Evolutionary conservation across 164 flowering plant genomes (phyloP).

Genomic region (Hamamelis virginiana): DNA sequence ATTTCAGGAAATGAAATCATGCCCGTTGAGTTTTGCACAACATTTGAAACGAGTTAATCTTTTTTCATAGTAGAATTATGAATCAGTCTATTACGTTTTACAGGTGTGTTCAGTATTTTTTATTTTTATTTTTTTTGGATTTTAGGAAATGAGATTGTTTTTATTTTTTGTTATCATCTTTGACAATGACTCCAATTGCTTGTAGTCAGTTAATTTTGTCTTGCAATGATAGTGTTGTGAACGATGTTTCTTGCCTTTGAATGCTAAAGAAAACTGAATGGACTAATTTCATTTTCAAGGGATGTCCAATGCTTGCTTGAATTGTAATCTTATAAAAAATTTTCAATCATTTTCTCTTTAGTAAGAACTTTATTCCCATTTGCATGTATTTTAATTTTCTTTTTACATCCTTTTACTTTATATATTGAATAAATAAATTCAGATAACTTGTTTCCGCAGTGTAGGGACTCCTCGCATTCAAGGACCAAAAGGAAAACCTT

Average conservation of each 20-base stretch:
- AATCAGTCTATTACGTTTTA: not conserved
- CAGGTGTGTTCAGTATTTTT: no score
- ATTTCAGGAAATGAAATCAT: not conserved
- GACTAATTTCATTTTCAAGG: not conserved
- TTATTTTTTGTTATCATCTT: not conserved
- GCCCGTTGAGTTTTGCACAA: not conserved
- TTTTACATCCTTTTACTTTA: not conserved
- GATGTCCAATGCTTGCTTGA: not conserved
- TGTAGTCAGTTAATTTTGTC: not conserved
- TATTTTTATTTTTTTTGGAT: not conserved
- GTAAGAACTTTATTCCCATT: not conserved
- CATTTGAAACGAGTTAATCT: not conserved
- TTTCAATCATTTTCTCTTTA: not conserved
- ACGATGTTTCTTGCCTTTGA: not conserved
- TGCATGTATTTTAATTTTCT: not conserved
- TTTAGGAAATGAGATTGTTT: not conserved
- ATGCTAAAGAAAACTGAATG: not conserved
- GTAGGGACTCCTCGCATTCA: conserved; percentile 29
- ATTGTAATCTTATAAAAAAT: not conserved
- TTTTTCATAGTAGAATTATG: no score
- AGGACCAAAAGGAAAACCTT: conserved; percentile 36
- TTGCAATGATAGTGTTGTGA: not conserved
- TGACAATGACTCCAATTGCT: not conserved
- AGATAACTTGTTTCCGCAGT: conserved; percentile 33
- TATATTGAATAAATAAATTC: conserved; percentile 3